Evolutionary conservation across 441 rosid genomes (phyloP).

Genomic region (Gossypium schwendimanii): DNA sequence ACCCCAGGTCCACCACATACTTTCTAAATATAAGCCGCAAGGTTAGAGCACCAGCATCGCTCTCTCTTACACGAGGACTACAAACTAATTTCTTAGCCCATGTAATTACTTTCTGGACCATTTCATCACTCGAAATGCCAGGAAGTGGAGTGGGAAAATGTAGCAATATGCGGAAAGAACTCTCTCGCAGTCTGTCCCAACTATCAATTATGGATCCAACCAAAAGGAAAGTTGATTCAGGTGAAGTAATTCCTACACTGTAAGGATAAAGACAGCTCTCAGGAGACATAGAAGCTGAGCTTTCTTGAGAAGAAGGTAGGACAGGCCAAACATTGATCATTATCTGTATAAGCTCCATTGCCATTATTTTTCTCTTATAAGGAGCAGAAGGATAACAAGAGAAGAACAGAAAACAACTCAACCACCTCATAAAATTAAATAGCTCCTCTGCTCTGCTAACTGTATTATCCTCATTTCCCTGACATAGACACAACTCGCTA

Average conservation of each 20-base stretch:
- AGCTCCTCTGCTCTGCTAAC: slow-evolving; percentile 58
- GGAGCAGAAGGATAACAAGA: slow-evolving; percentile 99
- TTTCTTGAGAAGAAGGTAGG: slow-evolving; percentile 37
- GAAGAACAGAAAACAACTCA: slow-evolving; percentile 72
- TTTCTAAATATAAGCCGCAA: slow-evolving; percentile 80
- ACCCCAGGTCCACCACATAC: slow-evolving; percentile 82
- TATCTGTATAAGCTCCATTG: slow-evolving; percentile 78
- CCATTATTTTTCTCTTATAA: slow-evolving; percentile 91
- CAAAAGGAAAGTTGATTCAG: slow-evolving; percentile 66
- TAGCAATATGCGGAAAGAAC: slow-evolving; percentile 79
- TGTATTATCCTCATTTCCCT: slow-evolving; percentile 30
- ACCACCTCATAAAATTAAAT: slow-evolving; percentile 85
- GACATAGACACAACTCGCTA: slow-evolving; percentile 20
- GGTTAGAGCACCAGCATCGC: slow-evolving; percentile 92
- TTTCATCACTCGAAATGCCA: slow-evolving; percentile 64
- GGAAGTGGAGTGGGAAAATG: slow-evolving; percentile 92
- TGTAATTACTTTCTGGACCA: slow-evolving; percentile 54
- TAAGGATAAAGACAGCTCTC: slow-evolving; percentile 62
- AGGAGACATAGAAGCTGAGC: slow-evolving; percentile 23
- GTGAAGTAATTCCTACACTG: slow-evolving; percentile 55
- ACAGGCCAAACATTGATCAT: slow-evolving; percentile 87
- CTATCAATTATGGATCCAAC: slow-evolving; percentile 93
- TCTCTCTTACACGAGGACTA: slow-evolving; percentile 97
- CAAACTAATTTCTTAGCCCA: slow-evolving; percentile 91
- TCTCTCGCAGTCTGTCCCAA: slow-evolving; percentile 93